A percentile compares a stretch with the other conserved stretches of the same genome.
These are phyloP conservation scores for Yarrowia hollandica DNA, from an alignment of 805 yeast genomes.

Conservation along the genomic window DNA sequence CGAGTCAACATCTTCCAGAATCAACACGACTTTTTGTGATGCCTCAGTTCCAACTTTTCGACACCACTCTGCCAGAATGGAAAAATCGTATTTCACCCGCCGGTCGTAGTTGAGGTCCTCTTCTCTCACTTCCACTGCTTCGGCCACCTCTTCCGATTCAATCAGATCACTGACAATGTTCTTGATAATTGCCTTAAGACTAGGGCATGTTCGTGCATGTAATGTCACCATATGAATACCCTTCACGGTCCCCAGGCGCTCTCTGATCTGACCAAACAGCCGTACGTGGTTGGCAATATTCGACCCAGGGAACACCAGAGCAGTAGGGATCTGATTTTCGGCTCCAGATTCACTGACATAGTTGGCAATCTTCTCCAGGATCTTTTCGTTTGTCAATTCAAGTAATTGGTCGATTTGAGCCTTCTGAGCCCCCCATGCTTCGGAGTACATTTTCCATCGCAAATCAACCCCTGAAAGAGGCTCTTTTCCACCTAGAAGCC, in stretches of 20 bases:
- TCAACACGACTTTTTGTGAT: conserved; percentile 32
- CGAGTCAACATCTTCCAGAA: conserved; percentile 45
- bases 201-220: conserved; percentile 43
- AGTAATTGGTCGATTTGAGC: conserved; percentile 39
- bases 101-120: conserved; percentile 37
- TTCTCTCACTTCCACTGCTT: conserved; percentile 31
- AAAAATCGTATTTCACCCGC: conserved; percentile 44
- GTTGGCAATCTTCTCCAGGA: conserved; percentile 31
- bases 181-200: conserved; percentile 40
- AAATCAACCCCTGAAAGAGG: conserved; percentile 42
- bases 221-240: conserved; percentile 36
- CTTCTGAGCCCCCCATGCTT: conserved; percentile 45
- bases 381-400: conserved; percentile 35
- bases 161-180: conserved; percentile 41
- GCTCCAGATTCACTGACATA: conserved; percentile 31
- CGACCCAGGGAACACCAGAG: conserved; percentile 41
- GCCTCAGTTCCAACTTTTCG: neutral
- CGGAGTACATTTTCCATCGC: conserved; percentile 48
- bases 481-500: conserved; percentile 49
- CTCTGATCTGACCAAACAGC: conserved; percentile 36
- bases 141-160: conserved; percentile 31
- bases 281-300: conserved; percentile 42
- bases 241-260: conserved; percentile 19
- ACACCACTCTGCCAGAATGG: conserved; percentile 42
- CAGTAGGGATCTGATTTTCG: conserved; percentile 35